phyloP scores from a whole-genome alignment of 495 filamentous ascomycete species.

The Glarea lozoyensis region DNA sequence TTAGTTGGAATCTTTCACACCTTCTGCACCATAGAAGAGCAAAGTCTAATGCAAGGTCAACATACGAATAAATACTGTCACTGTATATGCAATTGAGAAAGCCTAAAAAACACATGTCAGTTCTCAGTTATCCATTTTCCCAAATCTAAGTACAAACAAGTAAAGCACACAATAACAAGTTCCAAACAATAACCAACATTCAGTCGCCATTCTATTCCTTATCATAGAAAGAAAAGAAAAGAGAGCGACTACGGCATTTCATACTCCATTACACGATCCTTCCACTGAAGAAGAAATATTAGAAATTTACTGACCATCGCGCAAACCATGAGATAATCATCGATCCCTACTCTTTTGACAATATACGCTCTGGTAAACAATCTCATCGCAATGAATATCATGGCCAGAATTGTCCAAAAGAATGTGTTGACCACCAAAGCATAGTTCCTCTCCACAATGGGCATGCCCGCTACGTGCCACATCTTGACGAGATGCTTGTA shows the following conservation, averaged over 20 bases:
- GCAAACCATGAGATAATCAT: constrained; percentile 5
- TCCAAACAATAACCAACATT: no score
- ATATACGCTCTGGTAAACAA: constrained; percentile 3
- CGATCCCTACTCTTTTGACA: constrained; percentile 1
- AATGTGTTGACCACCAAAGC: constrained; percentile 6
- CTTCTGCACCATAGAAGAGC: background rate
- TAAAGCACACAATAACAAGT: no score
- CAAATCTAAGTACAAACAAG: no score
- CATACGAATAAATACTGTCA: constrained; percentile 2
- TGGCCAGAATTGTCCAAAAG: constrained; percentile 5
- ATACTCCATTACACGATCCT: background rate
- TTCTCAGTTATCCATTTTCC: no score
- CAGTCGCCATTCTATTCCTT: no score
- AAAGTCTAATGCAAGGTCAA: background rate
- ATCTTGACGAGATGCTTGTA: no score
- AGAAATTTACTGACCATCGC: constrained; percentile 1
- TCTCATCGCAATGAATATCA: constrained; percentile 1
- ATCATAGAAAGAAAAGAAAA: no score
- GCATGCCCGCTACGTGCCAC: constrained; percentile 13
- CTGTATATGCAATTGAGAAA: no score
- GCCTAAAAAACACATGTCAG: no score
- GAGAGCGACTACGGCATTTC: background rate
- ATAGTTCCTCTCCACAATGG: constrained; percentile 14
- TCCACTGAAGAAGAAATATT: background rate
- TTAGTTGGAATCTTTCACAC: background rate